These are phyloP conservation scores for Triticum monococcum DNA, from an alignment of 176 grass and related monocot genomes.

Conservation along the genomic window DNA sequence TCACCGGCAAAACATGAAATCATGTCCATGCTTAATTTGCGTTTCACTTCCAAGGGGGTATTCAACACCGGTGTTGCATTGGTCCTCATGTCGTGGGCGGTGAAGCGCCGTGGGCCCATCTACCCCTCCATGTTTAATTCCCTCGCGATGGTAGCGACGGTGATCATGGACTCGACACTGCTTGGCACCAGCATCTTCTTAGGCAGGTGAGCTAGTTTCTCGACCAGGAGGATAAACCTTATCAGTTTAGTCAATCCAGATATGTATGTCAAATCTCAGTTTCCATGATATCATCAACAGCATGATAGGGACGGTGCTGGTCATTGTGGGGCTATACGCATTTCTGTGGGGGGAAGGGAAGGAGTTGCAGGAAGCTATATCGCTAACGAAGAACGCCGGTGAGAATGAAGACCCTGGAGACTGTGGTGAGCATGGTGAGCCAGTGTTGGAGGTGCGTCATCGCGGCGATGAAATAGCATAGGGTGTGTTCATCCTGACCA, in stretches of 20 bases:
- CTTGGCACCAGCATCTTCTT: slow-evolving; percentile 33
- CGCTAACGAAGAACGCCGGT: background rate
- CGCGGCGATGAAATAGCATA: slow-evolving; percentile 10
- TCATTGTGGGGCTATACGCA: slow-evolving; percentile 35
- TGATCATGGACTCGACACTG: slow-evolving; percentile 1
- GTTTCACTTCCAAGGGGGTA: background rate
- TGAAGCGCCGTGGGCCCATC: slow-evolving; percentile 9
- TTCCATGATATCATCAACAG: background rate
- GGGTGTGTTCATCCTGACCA: background rate
- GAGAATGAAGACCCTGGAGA: background rate
- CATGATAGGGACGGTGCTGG: slow-evolving; percentile 1
- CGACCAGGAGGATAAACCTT: background rate
- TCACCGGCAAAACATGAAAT: background rate
- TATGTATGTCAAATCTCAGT: background rate
- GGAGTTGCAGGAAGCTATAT: slow-evolving; percentile 17
- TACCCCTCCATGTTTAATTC: slow-evolving; percentile 45
- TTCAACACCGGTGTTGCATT: slow-evolving; percentile 20
- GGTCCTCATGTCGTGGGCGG: slow-evolving; percentile 20
- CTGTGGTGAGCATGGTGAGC: background rate
- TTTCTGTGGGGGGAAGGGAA: slow-evolving; percentile 40
- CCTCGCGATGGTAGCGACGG: slow-evolving; percentile 7
- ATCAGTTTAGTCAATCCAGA: background rate
- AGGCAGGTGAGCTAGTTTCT: slow-evolving; percentile 18
- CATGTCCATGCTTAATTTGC: background rate
- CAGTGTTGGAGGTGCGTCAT: background rate